Evolutionary conservation across 306 rosid species (phyloP), one percentile per base, ranked within the genome.

Genomic region (Medicago ruthenica): DNA sequence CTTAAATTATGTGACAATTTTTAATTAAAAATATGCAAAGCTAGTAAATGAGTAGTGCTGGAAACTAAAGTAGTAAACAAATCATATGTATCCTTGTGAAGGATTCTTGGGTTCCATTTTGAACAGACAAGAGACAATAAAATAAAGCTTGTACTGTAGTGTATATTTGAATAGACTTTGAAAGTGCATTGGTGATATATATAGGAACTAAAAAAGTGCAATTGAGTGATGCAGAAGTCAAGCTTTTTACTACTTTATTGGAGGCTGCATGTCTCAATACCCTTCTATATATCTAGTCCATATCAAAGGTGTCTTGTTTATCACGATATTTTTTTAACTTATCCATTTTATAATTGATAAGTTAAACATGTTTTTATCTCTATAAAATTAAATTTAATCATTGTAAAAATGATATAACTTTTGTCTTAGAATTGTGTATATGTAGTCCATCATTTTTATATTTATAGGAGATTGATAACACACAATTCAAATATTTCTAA

Each of bases 211-310:
- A 27, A 77, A 77, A 72, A 68, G 66, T 78, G 72, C 6, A 11
- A 72, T 45, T 41, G 61, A 67, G 61, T 48, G 78, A 59, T 39
- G 62, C 24, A 77, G 44, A 73, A 59, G 53, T 73, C 76, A 67
- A 68, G 79, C 77, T 68, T 59, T 71, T 74, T 50, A 15, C 74
- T 57, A 67, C 73, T 82, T 78, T 83, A 48, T 60, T 51, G 48
- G 73, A 73, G 65, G 58, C 69, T 53, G 9, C 67, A 37, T 34
- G 69, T 34, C 73, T 70, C 36, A 61, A 50, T 21, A 67, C 50
- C 76, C 75, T 80, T 81, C 54, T 64, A 64, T 66, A 47, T 60
- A 44, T 39, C 67, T 47, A 41, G 61, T 61, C 63, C 62, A 12
- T 68, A 53, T 81, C 78, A 36, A 47, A 34, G n/a, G 15, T 7